Conservation (phyloP, 768 basidiomycete species). For the Psilocybe sp. region DNA sequence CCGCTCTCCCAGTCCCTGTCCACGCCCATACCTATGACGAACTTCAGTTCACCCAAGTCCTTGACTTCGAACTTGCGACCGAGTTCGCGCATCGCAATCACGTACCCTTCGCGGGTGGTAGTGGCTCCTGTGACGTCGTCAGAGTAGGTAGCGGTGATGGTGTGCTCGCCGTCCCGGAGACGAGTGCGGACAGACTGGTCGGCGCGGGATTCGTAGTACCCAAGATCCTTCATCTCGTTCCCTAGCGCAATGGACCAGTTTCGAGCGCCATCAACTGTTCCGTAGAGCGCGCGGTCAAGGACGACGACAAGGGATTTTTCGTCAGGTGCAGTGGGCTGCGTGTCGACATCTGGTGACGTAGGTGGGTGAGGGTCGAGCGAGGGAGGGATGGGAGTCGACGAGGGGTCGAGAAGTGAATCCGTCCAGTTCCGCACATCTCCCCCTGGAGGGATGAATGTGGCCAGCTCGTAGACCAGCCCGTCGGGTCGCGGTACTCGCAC, state of each 20-base stretch:
- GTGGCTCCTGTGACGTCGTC: neutral
- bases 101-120: neutral
- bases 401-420: neutral
- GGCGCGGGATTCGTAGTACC: neutral
- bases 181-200: neutral
- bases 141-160: neutral
- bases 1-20: neutral
- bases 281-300: too few relatives aligned
- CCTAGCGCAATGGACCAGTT: too few relatives aligned
- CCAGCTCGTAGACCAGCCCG: too few relatives aligned
- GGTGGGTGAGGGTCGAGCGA: too few relatives aligned
- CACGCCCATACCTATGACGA: too few relatives aligned
- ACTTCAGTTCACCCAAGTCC: neutral
- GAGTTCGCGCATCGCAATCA: too few relatives aligned
- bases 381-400: neutral
- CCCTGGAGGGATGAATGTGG: neutral
- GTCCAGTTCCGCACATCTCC: neutral
- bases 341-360: too few relatives aligned
- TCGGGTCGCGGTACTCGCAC: neutral
- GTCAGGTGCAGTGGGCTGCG: too few relatives aligned
- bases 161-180: neutral
- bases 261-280: neutral
- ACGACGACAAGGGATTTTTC: too few relatives aligned
- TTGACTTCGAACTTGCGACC: neutral
- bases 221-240: neutral